Conservation (phyloP, 768 basidiomycete genomes). For the Serendipita indica region DNA sequence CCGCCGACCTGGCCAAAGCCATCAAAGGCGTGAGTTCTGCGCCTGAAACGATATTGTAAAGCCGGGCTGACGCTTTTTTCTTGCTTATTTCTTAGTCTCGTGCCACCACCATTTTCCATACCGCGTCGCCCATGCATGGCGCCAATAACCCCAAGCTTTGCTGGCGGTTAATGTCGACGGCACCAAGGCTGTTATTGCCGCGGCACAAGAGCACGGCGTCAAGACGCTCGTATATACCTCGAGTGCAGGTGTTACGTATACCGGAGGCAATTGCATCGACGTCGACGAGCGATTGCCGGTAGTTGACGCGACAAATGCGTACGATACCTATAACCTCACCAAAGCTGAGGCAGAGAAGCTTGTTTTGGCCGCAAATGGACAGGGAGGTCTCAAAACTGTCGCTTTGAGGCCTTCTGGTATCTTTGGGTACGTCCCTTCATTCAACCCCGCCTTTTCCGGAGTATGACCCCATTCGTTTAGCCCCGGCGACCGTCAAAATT, state of each 20-base stretch:
- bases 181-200: constrained; percentile 69
- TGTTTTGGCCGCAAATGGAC: constrained; percentile 75
- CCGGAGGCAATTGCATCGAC: constrained; percentile 64
- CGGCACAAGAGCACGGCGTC: constrained; percentile 56
- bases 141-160: constrained; percentile 56
- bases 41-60: not conserved
- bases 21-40: constrained; percentile 45
- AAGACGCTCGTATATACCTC: constrained; percentile 88
- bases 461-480: constrained; percentile 26
- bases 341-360: constrained; percentile 79
- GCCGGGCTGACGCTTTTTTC: not conserved
- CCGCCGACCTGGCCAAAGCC: constrained; percentile 54
- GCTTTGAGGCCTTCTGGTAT: constrained; percentile 88
- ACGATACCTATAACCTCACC: constrained; percentile 61
- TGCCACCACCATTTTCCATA: constrained; percentile 87
- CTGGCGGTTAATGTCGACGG: constrained; percentile 92
- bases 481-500: constrained; percentile 80
- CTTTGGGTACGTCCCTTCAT: constrained; percentile 54
- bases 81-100: constrained; percentile 39
- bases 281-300: constrained; percentile 77
- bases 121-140: constrained; percentile 70
- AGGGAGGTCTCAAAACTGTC: constrained; percentile 71
- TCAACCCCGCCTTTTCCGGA: not conserved
- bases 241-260: constrained; percentile 82
- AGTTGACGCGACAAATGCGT: constrained; percentile 41